Evolutionary conservation across 2,329 filamentous ascomycete genomes (phyloP).

Genomic region (Thelonectria discophora): DNA sequence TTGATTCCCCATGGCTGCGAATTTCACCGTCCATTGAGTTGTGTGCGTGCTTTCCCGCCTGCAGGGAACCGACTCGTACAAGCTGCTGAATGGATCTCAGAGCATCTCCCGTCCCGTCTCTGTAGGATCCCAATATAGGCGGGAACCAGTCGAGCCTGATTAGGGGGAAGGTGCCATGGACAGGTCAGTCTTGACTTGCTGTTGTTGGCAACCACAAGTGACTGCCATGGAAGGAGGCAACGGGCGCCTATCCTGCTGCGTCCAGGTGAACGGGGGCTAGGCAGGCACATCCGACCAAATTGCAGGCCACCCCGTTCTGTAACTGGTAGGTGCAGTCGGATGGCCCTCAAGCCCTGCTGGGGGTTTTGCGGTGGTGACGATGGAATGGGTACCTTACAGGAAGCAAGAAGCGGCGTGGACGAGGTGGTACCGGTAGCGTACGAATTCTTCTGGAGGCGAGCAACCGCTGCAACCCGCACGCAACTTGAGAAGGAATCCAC

Average conservation of each 20-base stretch:
- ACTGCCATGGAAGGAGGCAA: neutral
- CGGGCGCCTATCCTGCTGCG: neutral
- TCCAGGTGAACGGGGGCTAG: neutral
- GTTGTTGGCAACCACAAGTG: no score
- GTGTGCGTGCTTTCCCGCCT: neutral
- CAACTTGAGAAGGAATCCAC: neutral
- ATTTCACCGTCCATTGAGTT: neutral
- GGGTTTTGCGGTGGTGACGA: neutral
- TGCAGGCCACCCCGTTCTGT: constrained; percentile 2
- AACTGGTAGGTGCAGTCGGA: constrained; percentile 1
- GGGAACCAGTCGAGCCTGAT: neutral
- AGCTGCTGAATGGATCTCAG: constrained; percentile 1
- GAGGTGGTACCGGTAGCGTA: neutral
- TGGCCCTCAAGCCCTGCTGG: neutral
- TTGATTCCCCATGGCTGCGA: neutral
- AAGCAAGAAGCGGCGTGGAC: neutral
- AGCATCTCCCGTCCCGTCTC: neutral
- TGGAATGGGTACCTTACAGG: neutral
- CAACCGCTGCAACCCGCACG: constrained; percentile 1
- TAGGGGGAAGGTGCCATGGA: neutral
- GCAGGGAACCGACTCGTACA: neutral
- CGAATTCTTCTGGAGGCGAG: neutral
- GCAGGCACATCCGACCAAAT: neutral
- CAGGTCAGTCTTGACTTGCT: no score
- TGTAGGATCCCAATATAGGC: neutral